Evolutionary conservation across 108 stramenopile species (phyloP), one percentile per base, ranked within the genome.

Genomic region (Aureococcus anophagefferens): DNA sequence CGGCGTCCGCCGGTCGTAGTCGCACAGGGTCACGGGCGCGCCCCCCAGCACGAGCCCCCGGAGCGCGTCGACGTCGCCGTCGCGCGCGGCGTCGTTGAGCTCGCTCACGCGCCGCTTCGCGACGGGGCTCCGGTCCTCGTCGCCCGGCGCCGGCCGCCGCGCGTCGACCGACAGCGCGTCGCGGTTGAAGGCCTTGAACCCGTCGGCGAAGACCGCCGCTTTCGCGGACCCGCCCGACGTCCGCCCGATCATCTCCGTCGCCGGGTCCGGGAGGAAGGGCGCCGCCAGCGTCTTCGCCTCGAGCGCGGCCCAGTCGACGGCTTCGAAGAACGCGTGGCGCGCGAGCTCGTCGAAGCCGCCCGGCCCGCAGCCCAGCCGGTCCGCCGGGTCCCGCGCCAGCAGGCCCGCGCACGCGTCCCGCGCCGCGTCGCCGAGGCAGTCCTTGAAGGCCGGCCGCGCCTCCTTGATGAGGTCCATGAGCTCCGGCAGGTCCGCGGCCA

Each of bases 401-500:
- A 67, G 37, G 36, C 32, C 67, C 33, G 0, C 4, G 29, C 17
- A 13, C 1, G 35, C 0, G 4, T 29, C 34, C 35, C 9, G 30
- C 0, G 32, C 7, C 11, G 13, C 30, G 1, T 11, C 30, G 3
- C 15, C 7, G 4, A 64, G 30, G 4, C 30, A 0, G 4, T 21
- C 14, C 11, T 33, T 4, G 32, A 33, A 14, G 59, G 35, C 33
- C 0, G 62, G 63, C 63, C 13, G 35, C 14, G 21, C 32, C 32
- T 34, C 25, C 31, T 31, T 1, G 64, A 33, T 64, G 32, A 33
- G 30, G 15, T 70, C 28, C 45, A 80, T 77, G 0, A 79, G 71
- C 59, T 68, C 78, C 21, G 36, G 65, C 30, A 29, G 3, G 35
- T 73, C 67, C 30, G 37, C 34, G 25, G 72, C 75, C 36, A 73